phyloP scores from a whole-genome alignment of 768 basidiomycete genomes.

The Tephrocybe sp. region DNA sequence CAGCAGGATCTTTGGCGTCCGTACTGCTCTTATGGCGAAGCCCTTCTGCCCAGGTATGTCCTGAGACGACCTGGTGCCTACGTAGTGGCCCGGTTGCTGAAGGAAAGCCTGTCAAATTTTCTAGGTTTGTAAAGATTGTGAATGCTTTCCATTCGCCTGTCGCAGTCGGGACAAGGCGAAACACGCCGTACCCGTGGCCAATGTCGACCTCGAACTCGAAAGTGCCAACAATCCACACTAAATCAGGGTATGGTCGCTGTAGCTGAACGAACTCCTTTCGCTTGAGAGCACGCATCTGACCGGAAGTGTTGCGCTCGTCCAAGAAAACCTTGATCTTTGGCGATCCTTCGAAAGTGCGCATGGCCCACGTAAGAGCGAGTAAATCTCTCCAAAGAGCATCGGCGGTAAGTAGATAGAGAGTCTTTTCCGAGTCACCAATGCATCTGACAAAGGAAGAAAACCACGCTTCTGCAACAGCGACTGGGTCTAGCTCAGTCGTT shows the following conservation, averaged over 20 bases:
- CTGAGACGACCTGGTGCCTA: conserved; percentile 42
- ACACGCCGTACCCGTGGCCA: conserved; percentile 52
- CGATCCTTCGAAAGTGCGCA: conserved; percentile 22
- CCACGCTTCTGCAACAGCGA: conserved; percentile 24
- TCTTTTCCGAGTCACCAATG: conserved; percentile 12
- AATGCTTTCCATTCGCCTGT: conserved; percentile 58
- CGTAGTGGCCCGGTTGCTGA: conserved; percentile 50
- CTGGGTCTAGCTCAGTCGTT: conserved; percentile 20
- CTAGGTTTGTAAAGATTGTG: conserved; percentile 58
- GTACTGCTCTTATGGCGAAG: conserved; percentile 39
- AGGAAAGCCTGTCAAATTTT: conserved; percentile 50
- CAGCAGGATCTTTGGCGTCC: conserved; percentile 45
- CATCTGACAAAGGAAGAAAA: conserved; percentile 21
- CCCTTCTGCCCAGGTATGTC: conserved; percentile 53
- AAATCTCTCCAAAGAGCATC: conserved; percentile 21
- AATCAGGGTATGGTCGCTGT: conserved; percentile 43
- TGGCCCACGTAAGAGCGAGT: conserved; percentile 25
- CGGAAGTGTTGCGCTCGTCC: conserved; percentile 11
- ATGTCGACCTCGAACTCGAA: conserved; percentile 57
- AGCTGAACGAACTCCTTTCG: conserved; percentile 30
- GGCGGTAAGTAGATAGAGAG: conserved; percentile 20
- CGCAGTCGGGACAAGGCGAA: conserved; percentile 49
- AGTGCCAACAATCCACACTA: conserved; percentile 56
- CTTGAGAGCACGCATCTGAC: conserved; percentile 24
- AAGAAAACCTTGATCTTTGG: conserved; percentile 17